Conservation (phyloP, 2,329 filamentous ascomycete genomes). For the Pseudopithomyces chartarum region DNA sequence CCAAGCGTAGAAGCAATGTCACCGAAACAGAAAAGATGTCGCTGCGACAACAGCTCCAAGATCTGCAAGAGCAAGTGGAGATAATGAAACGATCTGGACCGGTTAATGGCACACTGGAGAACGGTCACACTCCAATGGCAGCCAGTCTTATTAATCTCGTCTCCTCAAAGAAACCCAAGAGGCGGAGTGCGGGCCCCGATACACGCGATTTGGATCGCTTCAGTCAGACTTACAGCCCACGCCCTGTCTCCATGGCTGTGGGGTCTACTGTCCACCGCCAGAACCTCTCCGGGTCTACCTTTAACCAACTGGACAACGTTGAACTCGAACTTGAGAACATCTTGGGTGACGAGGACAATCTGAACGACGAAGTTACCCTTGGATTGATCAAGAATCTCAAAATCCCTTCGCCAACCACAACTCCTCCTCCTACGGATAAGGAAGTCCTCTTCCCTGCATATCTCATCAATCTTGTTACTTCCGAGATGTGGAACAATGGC, state of each 20-base stretch:
- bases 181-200: slow-evolving; percentile 88
- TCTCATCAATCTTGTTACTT: slow-evolving; percentile 97
- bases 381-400: slow-evolving; percentile 95
- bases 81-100: slow-evolving; percentile 79
- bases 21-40: slow-evolving; percentile 85
- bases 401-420: slow-evolving; percentile 87
- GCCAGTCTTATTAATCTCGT: slow-evolving; percentile 92
- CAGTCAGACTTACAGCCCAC: slow-evolving; percentile 89
- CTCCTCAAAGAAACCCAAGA: slow-evolving; percentile 94
- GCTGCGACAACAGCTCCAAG: slow-evolving; percentile 83
- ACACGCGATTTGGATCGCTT: slow-evolving; percentile 85
- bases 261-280: slow-evolving; percentile 67
- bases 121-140: slow-evolving; percentile 65
- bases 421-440: slow-evolving; percentile 92
- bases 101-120: slow-evolving; percentile 69
- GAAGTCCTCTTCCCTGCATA: slow-evolving; percentile 98
- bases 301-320: slow-evolving; percentile 84
- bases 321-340: slow-evolving; percentile 94
- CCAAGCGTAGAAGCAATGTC: slow-evolving; percentile 74
- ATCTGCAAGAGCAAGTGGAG: slow-evolving; percentile 92
- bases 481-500: slow-evolving; percentile 99
- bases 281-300: slow-evolving; percentile 74
- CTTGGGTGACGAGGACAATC: slow-evolving; percentile 89
- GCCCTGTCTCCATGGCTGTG: slow-evolving; percentile 95
- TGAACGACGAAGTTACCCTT: slow-evolving; percentile 97